Base-by-base conservation (phyloP, 306 rosid species). In the Luffa aegyptiaca region DNA sequence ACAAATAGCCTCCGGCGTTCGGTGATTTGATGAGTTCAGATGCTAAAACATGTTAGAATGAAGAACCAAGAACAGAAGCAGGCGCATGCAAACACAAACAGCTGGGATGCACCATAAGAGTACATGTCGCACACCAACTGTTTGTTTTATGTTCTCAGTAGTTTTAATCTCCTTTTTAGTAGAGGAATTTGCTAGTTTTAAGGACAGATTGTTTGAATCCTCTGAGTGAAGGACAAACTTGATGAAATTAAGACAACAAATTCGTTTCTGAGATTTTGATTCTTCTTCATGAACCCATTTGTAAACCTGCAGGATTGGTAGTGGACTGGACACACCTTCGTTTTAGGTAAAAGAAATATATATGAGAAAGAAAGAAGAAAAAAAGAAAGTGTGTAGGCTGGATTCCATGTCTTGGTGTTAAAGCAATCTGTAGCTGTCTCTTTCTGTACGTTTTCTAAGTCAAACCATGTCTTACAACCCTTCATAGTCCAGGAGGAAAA, bases 401-500 rank as follows among this genome's bases (percentile, higher is more conserved):
- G 77, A 73, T 73, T 73, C 77, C 77, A 73, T 48, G 77, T 72
- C 26, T 49, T 49, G 77, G 33, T 21, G 59, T 49, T 73, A 73
- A 73, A 73, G 61, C 59, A 73, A 31, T 49, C 21, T 14, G 44
- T 48, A 16, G 44, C 77, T 73, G 77, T 73, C 77, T 49, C 77
- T 73, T 73, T 73, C 77, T 73, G 58, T 26, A 31, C 2, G 44
- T 21, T 45, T 71, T 71, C 44, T 49, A 73, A 73, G 77, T 73
- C 77, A 48, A 73, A 49, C 77, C 20, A 21, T 7, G 21, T 48
- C 42, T 21, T 69, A 69, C 9, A n/a, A 6, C 53, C 18, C 75
- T 42, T 69, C 53, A 69, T 69, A 41, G 36, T 9, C 52, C 55
- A 69, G 73, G 75, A 71, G 76, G 76, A 71, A 46, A 71, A 71